A percentile compares a stretch with the other conserved stretches of the same genome.
These are phyloP conservation scores for Melampsora americana DNA, from an alignment of 1,284 basidiomycete species.

Conservation along the genomic window DNA sequence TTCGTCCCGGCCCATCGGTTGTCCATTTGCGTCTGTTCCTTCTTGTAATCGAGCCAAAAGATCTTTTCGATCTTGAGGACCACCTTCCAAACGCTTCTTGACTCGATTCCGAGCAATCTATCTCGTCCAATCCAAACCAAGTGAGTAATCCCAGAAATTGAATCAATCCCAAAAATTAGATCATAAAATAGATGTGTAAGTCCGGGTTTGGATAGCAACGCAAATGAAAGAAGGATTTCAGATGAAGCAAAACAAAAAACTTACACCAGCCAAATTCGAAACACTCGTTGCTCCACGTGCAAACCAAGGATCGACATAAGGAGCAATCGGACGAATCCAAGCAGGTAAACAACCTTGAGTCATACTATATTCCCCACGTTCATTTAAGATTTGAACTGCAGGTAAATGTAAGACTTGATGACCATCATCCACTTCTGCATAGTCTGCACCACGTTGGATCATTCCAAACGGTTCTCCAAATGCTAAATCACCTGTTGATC, in stretches of 20 bases:
- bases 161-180: not conserved
- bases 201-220: not conserved
- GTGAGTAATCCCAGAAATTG: not conserved
- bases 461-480: conserved; percentile 87
- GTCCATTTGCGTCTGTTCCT: conserved; percentile 72
- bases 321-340: conserved; percentile 58
- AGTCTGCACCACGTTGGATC: conserved; percentile 71
- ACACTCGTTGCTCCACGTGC: conserved; percentile 67
- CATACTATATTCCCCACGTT: conserved; percentile 80
- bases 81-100: conserved; percentile 66
- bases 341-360: conserved; percentile 75
- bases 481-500: conserved; percentile 58
- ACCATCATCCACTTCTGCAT: conserved; percentile 64
- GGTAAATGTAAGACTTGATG: conserved; percentile 66
- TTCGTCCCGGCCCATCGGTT: conserved; percentile 72
- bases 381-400: conserved; percentile 80
- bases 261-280: conserved; percentile 65
- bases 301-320: conserved; percentile 66
- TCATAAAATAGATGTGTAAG: not conserved
- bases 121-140: not conserved
- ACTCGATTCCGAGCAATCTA: conserved; percentile 75
- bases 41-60: conserved; percentile 73
- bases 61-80: conserved; percentile 65
- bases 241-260: conserved; percentile 24
- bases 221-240: not conserved